Conservation (phyloP, 441 rosid species). For the Kokia cookei region DNA sequence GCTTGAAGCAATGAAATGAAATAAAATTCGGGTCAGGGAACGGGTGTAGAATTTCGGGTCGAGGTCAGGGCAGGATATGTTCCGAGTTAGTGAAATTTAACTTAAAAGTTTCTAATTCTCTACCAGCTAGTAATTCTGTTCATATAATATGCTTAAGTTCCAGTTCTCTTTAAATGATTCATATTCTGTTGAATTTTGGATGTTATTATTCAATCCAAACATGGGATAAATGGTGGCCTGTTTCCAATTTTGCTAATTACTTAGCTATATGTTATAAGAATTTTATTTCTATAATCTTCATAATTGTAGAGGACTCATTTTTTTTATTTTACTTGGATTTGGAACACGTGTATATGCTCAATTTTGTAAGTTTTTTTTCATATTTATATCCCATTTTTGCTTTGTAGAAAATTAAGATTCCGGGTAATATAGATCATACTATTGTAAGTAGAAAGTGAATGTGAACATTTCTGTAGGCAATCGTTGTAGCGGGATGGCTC, state of each 20-base stretch:
- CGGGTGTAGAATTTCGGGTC: too few relatives aligned
- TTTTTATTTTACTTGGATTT: not conserved
- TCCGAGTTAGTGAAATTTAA: too few relatives aligned
- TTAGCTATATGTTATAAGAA: not conserved
- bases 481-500: slow-evolving; percentile 38
- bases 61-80: too few relatives aligned
- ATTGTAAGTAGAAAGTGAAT: not conserved
- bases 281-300: not conserved
- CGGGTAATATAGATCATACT: not conserved
- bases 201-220: too few relatives aligned
- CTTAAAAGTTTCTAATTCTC: not conserved
- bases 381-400: not conserved
- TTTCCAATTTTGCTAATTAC: too few relatives aligned
- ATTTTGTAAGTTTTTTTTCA: not conserved
- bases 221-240: too few relatives aligned
- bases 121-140: not conserved
- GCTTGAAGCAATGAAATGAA: too few relatives aligned
- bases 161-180: not conserved
- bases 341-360: not conserved
- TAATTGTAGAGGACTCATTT: not conserved
- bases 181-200: not conserved
- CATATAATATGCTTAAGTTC: not conserved
- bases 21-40: too few relatives aligned
- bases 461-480: not conserved
- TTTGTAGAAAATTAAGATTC: not conserved